Conservation (phyloP, 2,329 filamentous ascomycete genomes). For the Alternaria longipes region DNA sequence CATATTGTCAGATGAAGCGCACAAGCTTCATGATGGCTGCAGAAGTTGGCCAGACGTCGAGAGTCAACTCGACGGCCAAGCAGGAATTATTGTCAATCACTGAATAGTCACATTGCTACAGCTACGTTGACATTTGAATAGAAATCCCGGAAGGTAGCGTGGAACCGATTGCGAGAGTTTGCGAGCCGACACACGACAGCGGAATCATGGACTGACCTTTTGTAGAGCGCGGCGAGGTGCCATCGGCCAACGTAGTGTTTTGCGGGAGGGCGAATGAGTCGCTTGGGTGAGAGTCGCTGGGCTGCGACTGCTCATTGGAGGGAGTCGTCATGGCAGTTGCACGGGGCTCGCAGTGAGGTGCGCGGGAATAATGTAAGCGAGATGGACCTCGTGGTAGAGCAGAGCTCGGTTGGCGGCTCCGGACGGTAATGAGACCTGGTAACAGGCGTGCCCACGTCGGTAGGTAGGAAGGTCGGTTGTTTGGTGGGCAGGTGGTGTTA, state of each 20-base stretch:
- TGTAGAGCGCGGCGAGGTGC: constrained; percentile 41
- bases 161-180: not conserved
- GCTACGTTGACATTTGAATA: not conserved
- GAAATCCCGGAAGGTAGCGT: not conserved
- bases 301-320: constrained; percentile 37
- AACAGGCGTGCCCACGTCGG: constrained; percentile 27
- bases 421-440: constrained; percentile 13
- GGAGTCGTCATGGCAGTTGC: constrained; percentile 34
- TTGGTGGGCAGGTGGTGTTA: constrained; percentile 25
- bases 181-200: not conserved
- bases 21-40: not conserved
- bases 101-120: not conserved
- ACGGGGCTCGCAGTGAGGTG: constrained; percentile 1
- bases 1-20: not conserved
- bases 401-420: constrained; percentile 4
- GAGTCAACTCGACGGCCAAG: not conserved
- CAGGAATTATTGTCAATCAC: not conserved
- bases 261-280: constrained; percentile 26
- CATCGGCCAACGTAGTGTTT: constrained; percentile 32
- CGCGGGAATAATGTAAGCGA: constrained; percentile 14
- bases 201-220: constrained; percentile 43
- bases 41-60: not conserved
- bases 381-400: constrained; percentile 3
- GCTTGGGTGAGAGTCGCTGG: constrained; percentile 30
- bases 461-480: constrained; percentile 19